Evolutionary conservation across 1,284 basidiomycete species (phyloP).

Genomic region (Phlebopus sp.): DNA sequence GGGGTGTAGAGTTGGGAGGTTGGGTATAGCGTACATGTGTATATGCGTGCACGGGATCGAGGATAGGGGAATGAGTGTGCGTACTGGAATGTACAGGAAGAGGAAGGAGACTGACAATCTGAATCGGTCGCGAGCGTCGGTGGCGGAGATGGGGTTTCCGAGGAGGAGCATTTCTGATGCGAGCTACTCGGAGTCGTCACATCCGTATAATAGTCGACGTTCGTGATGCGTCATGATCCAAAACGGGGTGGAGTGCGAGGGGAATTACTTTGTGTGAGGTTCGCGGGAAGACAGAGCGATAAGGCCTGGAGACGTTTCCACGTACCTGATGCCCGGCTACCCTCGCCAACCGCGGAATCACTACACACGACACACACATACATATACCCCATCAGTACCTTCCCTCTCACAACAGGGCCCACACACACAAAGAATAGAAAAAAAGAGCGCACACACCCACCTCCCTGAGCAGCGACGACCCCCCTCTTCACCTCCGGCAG

Average conservation of each 20-base stretch:
- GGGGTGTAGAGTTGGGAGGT: too few relatives aligned
- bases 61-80: neutral
- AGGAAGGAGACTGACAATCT: conserved; percentile 58
- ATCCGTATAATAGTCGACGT: too few relatives aligned
- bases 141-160: conserved; percentile 64
- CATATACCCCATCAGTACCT: too few relatives aligned
- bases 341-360: conserved; percentile 60
- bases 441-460: conserved; percentile 37
- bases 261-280: conserved; percentile 25
- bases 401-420: neutral
- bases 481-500: conserved; percentile 83
- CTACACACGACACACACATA: conserved; percentile 29
- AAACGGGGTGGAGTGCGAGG: neutral
- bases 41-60: conserved; percentile 9
- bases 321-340: conserved; percentile 68
- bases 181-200: conserved; percentile 39
- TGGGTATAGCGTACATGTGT: too few relatives aligned
- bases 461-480: conserved; percentile 74
- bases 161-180: conserved; percentile 78
- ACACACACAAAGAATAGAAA: neutral
- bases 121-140: conserved; percentile 67
- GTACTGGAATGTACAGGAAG: conserved; percentile 2
- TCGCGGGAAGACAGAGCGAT: conserved; percentile 16
- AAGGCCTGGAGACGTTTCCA: conserved; percentile 20
- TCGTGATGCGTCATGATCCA: too few relatives aligned